A percentile compares a stretch with the other conserved stretches of the same genome.
Conservation (phyloP, 164 flowering plant genomes). For the Liriodendron chinense region DNA sequence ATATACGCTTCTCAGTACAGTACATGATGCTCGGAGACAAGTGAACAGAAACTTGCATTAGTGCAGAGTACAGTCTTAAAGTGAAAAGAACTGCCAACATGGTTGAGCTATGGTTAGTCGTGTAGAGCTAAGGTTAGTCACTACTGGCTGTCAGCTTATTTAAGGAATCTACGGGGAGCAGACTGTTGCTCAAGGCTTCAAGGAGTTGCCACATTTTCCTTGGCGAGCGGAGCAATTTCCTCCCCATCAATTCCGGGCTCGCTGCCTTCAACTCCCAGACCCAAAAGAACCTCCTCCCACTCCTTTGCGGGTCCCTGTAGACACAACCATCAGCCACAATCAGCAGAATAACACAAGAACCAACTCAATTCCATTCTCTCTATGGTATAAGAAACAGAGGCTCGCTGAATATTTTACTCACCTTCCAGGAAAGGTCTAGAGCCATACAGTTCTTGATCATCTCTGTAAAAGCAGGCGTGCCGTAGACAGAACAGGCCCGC, state of each 20-base stretch:
- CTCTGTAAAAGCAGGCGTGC: conserved; percentile 59
- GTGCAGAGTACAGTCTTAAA: too few relatives aligned
- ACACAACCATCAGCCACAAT: conserved; percentile 2
- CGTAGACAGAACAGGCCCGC: conserved; percentile 58
- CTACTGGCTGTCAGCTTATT: not conserved
- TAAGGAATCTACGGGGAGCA: not conserved
- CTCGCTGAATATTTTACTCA: conserved; percentile 19
- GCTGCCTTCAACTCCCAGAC: conserved; percentile 59
- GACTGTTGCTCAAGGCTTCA: conserved; percentile 19
- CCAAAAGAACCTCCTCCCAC: conserved; percentile 69
- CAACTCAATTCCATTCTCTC: not conserved
- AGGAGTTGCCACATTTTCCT: conserved; percentile 89
- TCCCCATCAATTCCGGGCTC: conserved; percentile 75
- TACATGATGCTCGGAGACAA: not conserved
- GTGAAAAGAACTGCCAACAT: not conserved
- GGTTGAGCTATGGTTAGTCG: not conserved
- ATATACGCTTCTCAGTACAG: not conserved
- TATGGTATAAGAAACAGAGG: not conserved
- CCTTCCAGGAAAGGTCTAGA: conserved; percentile 98
- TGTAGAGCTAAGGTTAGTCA: not conserved
- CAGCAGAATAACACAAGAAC: not conserved
- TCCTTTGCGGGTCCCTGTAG: conserved; percentile 76
- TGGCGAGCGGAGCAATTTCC: conserved; percentile 85
- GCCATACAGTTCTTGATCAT: conserved; percentile 88
- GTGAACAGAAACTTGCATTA: too few relatives aligned